Conservation (phyloP, 116 monocot species). For the Dioscorea cayenensis region DNA sequence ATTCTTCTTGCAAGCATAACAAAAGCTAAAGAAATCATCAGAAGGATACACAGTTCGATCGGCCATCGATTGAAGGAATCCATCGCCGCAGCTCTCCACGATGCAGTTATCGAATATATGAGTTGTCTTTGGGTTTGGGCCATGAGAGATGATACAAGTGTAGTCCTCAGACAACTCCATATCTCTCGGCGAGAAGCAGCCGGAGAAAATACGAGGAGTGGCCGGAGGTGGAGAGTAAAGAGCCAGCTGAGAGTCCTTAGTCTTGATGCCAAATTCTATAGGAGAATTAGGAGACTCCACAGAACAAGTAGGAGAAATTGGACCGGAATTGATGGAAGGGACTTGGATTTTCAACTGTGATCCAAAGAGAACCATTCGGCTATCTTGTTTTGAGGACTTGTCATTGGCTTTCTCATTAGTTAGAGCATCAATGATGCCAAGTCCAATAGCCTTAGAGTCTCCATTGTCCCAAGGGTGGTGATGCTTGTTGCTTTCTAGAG, state of each 20-base stretch:
- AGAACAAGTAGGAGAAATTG: slow-evolving; percentile 16
- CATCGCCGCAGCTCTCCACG: slow-evolving; percentile 23
- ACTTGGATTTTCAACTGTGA: slow-evolving; percentile 55
- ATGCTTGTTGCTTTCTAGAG: slow-evolving; percentile 6
- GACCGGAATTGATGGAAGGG: too few species aligned
- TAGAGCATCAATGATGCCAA: slow-evolving; percentile 53
- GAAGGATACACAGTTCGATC: slow-evolving; percentile 4
- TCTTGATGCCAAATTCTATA: slow-evolving; percentile 67
- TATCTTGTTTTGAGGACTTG: slow-evolving; percentile 8
- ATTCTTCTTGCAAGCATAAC: slow-evolving; percentile 42
- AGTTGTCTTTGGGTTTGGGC: slow-evolving; percentile 48
- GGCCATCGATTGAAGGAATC: background rate
- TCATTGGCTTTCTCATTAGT: slow-evolving; percentile 19
- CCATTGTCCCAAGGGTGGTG: slow-evolving; percentile 13
- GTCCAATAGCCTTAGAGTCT: slow-evolving; percentile 31
- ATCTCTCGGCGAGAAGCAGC: slow-evolving; percentile 18
- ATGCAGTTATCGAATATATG: slow-evolving; percentile 54
- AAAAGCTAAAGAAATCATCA: slow-evolving; percentile 38
- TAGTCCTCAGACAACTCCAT: slow-evolving; percentile 61
- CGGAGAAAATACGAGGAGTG: slow-evolving; percentile 4
- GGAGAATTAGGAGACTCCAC: slow-evolving; percentile 29
- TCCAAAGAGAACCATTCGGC: slow-evolving; percentile 53
- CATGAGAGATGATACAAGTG: slow-evolving; percentile 46
- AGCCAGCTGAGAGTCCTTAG: slow-evolving; percentile 40
- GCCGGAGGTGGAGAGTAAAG: slow-evolving; percentile 23